These are phyloP conservation scores for Abortiporus biennis DNA, from an alignment of 1,284 basidiomycete species.

Conservation along the genomic window DNA sequence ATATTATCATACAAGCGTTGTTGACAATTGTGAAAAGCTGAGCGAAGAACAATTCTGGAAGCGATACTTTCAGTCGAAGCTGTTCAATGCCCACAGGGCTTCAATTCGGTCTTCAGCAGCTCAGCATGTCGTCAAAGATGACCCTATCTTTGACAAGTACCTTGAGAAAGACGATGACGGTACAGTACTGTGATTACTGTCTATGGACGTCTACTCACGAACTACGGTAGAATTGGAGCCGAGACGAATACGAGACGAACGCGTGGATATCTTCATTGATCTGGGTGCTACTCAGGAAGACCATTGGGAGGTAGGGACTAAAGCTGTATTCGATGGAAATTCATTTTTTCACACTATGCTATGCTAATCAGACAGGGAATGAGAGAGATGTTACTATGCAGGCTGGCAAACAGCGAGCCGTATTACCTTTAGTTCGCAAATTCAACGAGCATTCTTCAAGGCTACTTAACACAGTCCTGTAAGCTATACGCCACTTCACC, in stretches of 20 bases:
- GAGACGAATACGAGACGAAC: slow-evolving; percentile 56
- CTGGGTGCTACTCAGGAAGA: slow-evolving; percentile 89
- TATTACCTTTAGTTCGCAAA: slow-evolving; percentile 89
- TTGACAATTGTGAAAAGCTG: slow-evolving; percentile 43
- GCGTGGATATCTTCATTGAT: slow-evolving; percentile 78
- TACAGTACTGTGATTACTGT: slow-evolving; percentile 26
- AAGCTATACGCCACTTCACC: slow-evolving; percentile 21
- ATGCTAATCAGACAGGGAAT: slow-evolving; percentile 64
- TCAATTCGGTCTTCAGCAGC: slow-evolving; percentile 83
- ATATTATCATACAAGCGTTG: slow-evolving; percentile 9
- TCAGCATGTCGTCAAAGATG: slow-evolving; percentile 84
- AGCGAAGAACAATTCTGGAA: slow-evolving; percentile 93
- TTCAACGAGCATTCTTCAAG: slow-evolving; percentile 98
- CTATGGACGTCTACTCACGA: not conserved
- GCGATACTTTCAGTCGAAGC: slow-evolving; percentile 91
- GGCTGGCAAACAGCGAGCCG: slow-evolving; percentile 81
- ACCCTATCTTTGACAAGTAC: slow-evolving; percentile 94
- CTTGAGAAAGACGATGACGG: slow-evolving; percentile 93
- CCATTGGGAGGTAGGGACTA: slow-evolving; percentile 89
- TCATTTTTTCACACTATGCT: slow-evolving; percentile 8
- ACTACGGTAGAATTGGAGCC: slow-evolving; percentile 72
- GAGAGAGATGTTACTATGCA: slow-evolving; percentile 94
- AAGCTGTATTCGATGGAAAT: too few species aligned
- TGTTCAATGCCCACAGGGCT: slow-evolving; percentile 93
- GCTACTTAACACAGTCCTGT: slow-evolving; percentile 75